Percentiles rank a stretch among this genome's conserved stretches.
phyloP scores from a whole-genome alignment of 2,329 filamentous ascomycete genomes.

The Teratosphaeria pseudoeucalypti region DNA sequence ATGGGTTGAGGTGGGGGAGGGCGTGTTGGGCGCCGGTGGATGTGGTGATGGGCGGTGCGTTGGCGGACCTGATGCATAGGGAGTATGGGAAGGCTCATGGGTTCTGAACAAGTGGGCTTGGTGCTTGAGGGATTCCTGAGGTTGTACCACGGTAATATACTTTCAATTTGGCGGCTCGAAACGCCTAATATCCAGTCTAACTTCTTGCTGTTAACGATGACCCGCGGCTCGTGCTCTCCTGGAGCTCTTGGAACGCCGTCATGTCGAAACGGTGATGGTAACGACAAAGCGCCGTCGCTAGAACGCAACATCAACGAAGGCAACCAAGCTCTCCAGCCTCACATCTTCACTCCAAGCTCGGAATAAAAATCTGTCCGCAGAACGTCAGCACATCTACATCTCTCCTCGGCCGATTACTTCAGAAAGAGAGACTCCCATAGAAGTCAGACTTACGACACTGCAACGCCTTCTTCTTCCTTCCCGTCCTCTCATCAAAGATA shows the following conservation, averaged over 20 bases:
- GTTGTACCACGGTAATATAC: not conserved
- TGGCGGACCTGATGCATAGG: constrained; percentile 22
- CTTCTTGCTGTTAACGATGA: not conserved
- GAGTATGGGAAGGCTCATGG: constrained; percentile 24
- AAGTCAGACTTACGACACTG: constrained; percentile 39
- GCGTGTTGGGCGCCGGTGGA: constrained; percentile 21
- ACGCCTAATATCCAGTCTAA: not conserved
- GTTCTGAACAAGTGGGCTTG: not conserved
- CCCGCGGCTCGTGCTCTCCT: not conserved
- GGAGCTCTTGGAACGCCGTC: not conserved
- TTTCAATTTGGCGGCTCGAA: not conserved
- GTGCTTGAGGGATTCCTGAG: not conserved
- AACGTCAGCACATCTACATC: not conserved
- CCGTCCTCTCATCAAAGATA: constrained; percentile 68
- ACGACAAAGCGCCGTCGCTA: not conserved
- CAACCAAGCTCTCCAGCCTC: not conserved
- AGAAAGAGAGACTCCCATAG: too few species aligned
- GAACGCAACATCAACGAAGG: not conserved
- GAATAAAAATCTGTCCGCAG: constrained; percentile 51
- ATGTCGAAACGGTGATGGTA: not conserved
- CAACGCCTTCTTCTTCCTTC: constrained; percentile 59
- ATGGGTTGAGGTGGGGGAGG: constrained; percentile 12
- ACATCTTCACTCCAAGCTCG: constrained; percentile 30
- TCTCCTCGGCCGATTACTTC: not conserved
- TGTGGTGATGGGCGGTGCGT: constrained; percentile 20